A percentile compares a stretch with the other conserved stretches of the same genome.
Conservation (phyloP, 2,329 filamentous ascomycete species). For the Dendrostoma leiphaemia region DNA sequence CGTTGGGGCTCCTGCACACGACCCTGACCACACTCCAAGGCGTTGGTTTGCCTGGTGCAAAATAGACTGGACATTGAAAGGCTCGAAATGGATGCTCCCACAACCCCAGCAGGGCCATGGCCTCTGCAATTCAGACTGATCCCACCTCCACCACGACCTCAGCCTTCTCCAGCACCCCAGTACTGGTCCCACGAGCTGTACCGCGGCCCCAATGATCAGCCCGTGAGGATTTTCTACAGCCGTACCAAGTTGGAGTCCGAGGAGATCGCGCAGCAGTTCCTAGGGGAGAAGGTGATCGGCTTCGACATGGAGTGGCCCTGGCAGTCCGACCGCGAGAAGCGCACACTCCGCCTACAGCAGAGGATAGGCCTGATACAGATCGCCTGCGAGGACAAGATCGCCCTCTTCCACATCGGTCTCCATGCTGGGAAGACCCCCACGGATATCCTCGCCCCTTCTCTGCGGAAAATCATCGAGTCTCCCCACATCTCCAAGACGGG, state of each 20-base stretch:
- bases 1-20: no score
- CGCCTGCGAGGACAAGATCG: slow-evolving; percentile 72
- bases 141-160: not conserved
- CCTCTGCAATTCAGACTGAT: slow-evolving; percentile 21
- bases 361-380: slow-evolving; percentile 83
- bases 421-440: slow-evolving; percentile 41
- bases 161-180: not conserved
- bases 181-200: slow-evolving; percentile 72
- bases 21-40: no score
- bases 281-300: slow-evolving; percentile 69
- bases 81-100: not conserved
- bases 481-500: slow-evolving; percentile 69
- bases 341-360: slow-evolving; percentile 51
- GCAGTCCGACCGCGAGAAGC: slow-evolving; percentile 36
- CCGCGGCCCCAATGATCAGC: slow-evolving; percentile 45
- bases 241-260: slow-evolving; percentile 66
- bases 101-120: slow-evolving; percentile 18
- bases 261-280: slow-evolving; percentile 63
- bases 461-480: slow-evolving; percentile 72
- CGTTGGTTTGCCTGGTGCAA: no score
- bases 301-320: slow-evolving; percentile 87
- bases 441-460: slow-evolving; percentile 65
- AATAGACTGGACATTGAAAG: no score
- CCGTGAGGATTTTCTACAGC: slow-evolving; percentile 76
- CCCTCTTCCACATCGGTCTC: slow-evolving; percentile 75